Conservation (phyloP, 2,329 filamentous ascomycete genomes). For the Colletotrichum falcatum region DNA sequence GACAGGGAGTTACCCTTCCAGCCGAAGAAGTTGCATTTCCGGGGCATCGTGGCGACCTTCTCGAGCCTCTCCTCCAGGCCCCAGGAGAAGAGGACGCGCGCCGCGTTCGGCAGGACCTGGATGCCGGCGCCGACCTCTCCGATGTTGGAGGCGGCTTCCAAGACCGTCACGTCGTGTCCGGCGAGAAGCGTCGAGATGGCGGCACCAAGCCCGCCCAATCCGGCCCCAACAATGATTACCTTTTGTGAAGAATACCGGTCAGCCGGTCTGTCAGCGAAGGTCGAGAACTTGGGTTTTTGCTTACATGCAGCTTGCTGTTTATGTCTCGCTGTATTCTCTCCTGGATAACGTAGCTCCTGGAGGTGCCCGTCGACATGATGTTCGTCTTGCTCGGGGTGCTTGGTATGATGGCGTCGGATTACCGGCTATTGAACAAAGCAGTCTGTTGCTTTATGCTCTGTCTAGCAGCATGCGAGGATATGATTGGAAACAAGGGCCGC, state of each 20-base stretch:
- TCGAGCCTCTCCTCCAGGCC: constrained; percentile 38
- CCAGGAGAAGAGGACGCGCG: constrained; percentile 40
- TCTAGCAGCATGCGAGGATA: neutral
- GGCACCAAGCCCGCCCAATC: constrained; percentile 38
- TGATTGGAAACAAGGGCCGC: neutral
- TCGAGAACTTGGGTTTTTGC: neutral
- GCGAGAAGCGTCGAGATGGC: constrained; percentile 32
- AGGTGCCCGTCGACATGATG: constrained; percentile 7
- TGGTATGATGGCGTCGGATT: neutral
- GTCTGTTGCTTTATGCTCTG: neutral
- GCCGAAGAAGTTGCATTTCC: constrained; percentile 36
- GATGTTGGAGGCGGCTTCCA: constrained; percentile 36
- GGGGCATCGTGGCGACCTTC: constrained; percentile 41
- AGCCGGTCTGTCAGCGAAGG: neutral
- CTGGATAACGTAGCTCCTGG: constrained; percentile 13
- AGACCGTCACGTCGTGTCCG: constrained; percentile 39
- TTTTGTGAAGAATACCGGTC: neutral
- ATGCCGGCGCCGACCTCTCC: constrained; percentile 43
- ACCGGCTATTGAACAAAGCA: too few relatives aligned
- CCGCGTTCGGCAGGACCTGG: constrained; percentile 40
- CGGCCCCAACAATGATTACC: constrained; percentile 40
- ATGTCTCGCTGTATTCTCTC: constrained; percentile 21
- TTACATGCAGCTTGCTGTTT: constrained; percentile 23
- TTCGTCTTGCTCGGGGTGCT: too few relatives aligned
- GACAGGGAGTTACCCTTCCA: constrained; percentile 41